A percentile compares a stretch with the other conserved stretches of the same genome.
Conservation (phyloP, 176 grass and related monocot species). For the Carex myosuroides region DNA sequence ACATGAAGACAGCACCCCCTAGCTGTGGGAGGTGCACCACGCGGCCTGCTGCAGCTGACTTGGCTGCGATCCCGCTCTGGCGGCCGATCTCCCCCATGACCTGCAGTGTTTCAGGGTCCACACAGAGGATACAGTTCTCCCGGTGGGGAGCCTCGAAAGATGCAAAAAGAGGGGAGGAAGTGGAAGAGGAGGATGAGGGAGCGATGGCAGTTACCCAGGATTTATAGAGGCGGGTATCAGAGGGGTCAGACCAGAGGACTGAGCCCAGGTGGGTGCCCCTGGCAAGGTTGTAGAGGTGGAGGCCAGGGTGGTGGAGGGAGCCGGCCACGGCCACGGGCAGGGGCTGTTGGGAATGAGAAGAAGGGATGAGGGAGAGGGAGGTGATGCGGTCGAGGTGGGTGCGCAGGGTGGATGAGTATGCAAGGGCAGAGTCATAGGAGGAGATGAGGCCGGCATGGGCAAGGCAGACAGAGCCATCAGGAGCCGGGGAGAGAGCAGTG, state of each 20-base stretch:
- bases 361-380: constrained; percentile 35
- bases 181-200: constrained; percentile 23
- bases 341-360: constrained; percentile 3
- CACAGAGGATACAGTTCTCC: constrained; percentile 73
- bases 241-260: constrained; percentile 52
- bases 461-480: constrained; percentile 65
- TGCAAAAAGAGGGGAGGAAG: constrained; percentile 40
- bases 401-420: constrained; percentile 41
- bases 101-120: constrained; percentile 64
- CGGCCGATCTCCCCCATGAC: constrained; percentile 59
- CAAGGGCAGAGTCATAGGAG: constrained; percentile 45
- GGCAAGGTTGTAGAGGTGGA: constrained; percentile 59
- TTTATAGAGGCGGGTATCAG: constrained; percentile 58
- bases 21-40: constrained; percentile 53
- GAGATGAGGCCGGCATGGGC: constrained; percentile 67
- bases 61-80: constrained; percentile 74
- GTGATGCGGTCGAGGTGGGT: constrained; percentile 64
- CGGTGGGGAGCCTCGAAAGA: constrained; percentile 68
- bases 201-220: constrained; percentile 62
- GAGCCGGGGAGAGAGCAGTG: constrained; percentile 50
- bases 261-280: constrained; percentile 48
- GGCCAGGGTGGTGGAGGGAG: constrained; percentile 47
- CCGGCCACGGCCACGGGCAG: constrained; percentile 44
- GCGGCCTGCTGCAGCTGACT: constrained; percentile 40
- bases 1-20: constrained; percentile 59